Evolutionary conservation across 164 flowering plant species (phyloP), one percentile per base, ranked within the genome.

Genomic region (Tinospora cordifolia): DNA sequence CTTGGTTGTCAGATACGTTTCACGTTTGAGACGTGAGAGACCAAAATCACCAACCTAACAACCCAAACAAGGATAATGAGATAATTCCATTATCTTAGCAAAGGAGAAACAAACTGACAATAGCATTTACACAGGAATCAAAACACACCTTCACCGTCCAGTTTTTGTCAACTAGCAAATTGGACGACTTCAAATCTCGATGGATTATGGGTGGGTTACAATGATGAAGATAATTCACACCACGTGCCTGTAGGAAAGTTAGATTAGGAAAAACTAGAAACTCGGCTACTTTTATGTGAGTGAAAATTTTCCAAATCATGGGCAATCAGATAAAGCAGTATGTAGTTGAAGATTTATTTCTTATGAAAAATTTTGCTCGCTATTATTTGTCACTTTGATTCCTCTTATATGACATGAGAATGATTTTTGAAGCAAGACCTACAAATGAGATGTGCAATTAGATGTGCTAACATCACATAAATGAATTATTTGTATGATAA

Each of bases 201-300:
- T 95, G 99, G 63, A 95, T 80, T 72, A 95, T 90, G 21, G 96
- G 97, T 26, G 99, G 99, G 66, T 82, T 91, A 82, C 77, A 87
- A 75, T 86, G 94, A 80, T 92, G 99, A 79, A 95, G 98, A 84
- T 95, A 92, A 77, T 91, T 95, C 93, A 95, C 81, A 59, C 99
- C 99, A 36, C 96, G 81, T 49, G 92, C 98, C 99, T 94, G 83
- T 54, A 73, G 47, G 69, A 68, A 66, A 30, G 44, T 46, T 66
- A 10, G 47, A 71, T 12, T 24, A 70, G 30, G n/a, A 54, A 66
- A 70, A 27, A 21, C 59, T 44, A 14, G 67, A 60, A 11, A 30
- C 34, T 62, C 47, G 62, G 25, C 22, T 51, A 39, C 3, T 11
- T 11, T 19, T 34, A 51, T 12, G 62, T 34, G 58, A 51, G n/a